Conservation (phyloP, 257 asterid genomes). For the Jacaranda mimosifolia region DNA sequence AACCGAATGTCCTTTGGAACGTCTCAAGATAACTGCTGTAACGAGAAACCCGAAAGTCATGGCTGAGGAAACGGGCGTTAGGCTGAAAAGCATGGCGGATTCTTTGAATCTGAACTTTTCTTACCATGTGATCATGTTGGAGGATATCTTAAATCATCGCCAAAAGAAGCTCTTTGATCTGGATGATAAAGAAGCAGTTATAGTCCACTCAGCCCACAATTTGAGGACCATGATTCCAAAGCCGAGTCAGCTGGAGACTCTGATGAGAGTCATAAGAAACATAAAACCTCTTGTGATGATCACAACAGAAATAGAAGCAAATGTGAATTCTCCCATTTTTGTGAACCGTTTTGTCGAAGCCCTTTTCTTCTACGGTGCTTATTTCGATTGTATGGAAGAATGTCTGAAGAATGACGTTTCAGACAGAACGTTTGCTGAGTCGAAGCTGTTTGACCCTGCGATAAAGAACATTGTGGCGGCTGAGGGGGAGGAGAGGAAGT, state of each 20-base stretch:
- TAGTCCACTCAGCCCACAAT: conserved; percentile 49
- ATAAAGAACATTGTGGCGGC: conserved; percentile 50
- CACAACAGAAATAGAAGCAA: conserved; percentile 52
- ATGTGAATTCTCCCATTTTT: conserved; percentile 52
- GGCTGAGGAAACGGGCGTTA: conserved; percentile 55
- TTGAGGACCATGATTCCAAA: conserved; percentile 44
- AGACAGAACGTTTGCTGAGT: conserved; percentile 43
- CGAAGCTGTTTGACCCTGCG: conserved; percentile 34
- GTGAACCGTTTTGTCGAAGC: conserved; percentile 57
- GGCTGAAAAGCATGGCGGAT: conserved; percentile 55
- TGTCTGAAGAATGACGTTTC: conserved; percentile 48
- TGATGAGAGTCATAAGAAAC: conserved; percentile 47
- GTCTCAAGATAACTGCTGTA: conserved; percentile 65
- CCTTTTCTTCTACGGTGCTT: conserved; percentile 51
- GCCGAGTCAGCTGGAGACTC: conserved; percentile 45
- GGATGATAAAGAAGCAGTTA: conserved; percentile 48
- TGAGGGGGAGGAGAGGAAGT: conserved; percentile 51
- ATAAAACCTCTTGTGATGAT: conserved; percentile 49
- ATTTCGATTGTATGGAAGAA: conserved; percentile 47
- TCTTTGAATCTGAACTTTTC: conserved; percentile 52
- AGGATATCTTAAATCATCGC: conserved; percentile 32
- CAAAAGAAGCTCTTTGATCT: conserved; percentile 31
- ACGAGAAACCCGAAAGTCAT: conserved; percentile 45
- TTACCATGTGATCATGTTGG: conserved; percentile 53
- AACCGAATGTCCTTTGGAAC: conserved; percentile 40